Conservation (phyloP, 805 yeast species). For the Starmerella potacharoeniae region DNA sequence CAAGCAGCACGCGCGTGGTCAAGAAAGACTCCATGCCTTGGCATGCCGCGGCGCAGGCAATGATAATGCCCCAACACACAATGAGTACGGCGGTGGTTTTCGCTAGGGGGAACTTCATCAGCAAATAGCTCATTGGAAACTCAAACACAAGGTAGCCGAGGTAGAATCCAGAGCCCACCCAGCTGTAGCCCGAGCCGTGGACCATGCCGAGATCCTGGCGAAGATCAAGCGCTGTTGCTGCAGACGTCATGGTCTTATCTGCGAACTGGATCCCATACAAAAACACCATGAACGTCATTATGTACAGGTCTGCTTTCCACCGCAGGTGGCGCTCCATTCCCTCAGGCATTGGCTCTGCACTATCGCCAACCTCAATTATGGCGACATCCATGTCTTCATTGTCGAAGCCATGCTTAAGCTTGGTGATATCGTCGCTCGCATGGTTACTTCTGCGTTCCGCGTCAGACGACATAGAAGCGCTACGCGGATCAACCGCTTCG, state of each 20-base stretch:
- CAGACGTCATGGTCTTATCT: slow-evolving; percentile 10
- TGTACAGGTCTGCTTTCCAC: slow-evolving; percentile 8
- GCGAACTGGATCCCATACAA: slow-evolving; percentile 12
- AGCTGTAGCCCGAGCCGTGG: slow-evolving; percentile 20
- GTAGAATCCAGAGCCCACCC: slow-evolving; percentile 48
- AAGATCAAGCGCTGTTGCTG: slow-evolving; percentile 4
- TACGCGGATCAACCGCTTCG: too few species aligned
- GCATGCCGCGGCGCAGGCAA: slow-evolving; percentile 39
- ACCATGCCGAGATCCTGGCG: slow-evolving; percentile 8
- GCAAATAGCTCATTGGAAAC: slow-evolving; percentile 35
- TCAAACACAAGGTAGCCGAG: slow-evolving; percentile 52
- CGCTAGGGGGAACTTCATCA: slow-evolving; percentile 48
- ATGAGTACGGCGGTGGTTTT: slow-evolving; percentile 39
- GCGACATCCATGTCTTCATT: not conserved
- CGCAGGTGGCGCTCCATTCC: slow-evolving; percentile 8
- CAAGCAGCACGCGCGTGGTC: slow-evolving; percentile 38
- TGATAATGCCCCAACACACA: slow-evolving; percentile 48
- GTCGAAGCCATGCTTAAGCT: slow-evolving; percentile 1
- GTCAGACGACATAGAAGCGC: too few species aligned
- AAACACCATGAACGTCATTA: slow-evolving; percentile 6
- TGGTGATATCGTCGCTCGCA: not conserved
- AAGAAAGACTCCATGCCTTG: slow-evolving; percentile 36
- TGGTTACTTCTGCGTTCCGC: too few species aligned
- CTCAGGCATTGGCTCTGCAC: not conserved
- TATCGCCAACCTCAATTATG: not conserved